A percentile compares a stretch with the other conserved stretches of the same genome.
Conservation (phyloP, 352 stramenopile genomes). For the Globisporangium splendens region DNA sequence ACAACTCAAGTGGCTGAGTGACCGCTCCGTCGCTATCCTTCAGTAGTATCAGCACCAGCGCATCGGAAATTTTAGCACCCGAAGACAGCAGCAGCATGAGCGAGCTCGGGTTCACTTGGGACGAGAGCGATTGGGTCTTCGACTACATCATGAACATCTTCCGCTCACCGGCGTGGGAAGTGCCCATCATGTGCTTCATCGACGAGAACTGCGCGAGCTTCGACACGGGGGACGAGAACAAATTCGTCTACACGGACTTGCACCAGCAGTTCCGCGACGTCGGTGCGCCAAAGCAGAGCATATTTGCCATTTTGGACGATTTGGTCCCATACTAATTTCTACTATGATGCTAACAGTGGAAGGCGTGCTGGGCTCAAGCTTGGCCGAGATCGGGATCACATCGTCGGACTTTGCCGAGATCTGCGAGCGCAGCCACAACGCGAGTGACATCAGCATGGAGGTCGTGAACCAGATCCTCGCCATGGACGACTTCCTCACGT, state of each 20-base stretch:
- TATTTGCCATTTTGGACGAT: no score
- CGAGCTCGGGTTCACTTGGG: constrained; percentile 39
- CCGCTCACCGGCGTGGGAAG: constrained; percentile 83
- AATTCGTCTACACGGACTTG: constrained; percentile 85
- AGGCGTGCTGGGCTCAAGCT: constrained; percentile 64
- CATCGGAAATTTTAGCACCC: no score
- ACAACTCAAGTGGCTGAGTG: no score
- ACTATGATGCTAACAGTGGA: constrained; percentile 40
- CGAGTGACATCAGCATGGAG: constrained; percentile 56
- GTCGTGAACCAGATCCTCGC: constrained; percentile 88
- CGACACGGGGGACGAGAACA: constrained; percentile 88
- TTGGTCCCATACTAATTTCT: not conserved
- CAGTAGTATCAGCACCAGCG: not conserved
- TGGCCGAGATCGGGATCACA: constrained; percentile 86
- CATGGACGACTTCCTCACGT: constrained; percentile 89
- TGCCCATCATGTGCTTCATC: constrained; percentile 88
- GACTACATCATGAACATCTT: constrained; percentile 89
- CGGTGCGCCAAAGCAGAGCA: constrained; percentile 14
- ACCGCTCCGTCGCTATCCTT: no score
- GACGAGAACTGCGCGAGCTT: constrained; percentile 88
- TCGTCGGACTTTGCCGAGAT: constrained; percentile 79
- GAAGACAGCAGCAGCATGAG: no score
- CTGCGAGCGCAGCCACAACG: constrained; percentile 64
- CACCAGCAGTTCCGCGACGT: constrained; percentile 79
- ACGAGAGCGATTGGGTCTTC: constrained; percentile 85